Evolutionary conservation across 192 early-diverging fungal genomes (phyloP).

Genomic region (Mortierella hygrophila): DNA sequence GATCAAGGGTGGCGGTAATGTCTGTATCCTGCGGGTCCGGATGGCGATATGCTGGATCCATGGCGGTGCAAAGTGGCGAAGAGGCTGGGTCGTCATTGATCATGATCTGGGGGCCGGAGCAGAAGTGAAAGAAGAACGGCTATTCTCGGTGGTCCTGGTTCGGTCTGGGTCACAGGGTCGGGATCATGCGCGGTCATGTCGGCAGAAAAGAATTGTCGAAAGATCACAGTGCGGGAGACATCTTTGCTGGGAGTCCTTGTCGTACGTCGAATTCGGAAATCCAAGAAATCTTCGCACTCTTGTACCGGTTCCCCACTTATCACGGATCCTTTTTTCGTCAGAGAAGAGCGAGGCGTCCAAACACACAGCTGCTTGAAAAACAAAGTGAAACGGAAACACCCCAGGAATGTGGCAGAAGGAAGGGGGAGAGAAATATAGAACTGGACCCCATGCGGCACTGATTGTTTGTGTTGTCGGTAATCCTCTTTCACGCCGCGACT

Average conservation of each 20-base stretch:
- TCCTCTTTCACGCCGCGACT: constrained; percentile 19
- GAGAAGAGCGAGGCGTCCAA: not conserved
- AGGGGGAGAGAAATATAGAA: not conserved
- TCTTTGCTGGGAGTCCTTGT: not conserved
- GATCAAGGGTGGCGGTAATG: not conserved
- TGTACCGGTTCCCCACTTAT: not conserved
- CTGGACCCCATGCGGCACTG: not conserved
- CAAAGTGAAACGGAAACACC: not conserved
- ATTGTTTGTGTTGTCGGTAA: not conserved
- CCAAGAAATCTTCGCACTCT: not conserved
- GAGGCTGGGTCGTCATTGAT: not conserved
- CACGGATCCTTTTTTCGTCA: not conserved
- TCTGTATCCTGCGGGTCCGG: not conserved
- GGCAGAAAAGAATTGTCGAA: not conserved
- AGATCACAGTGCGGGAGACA: not conserved
- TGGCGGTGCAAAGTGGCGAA: not conserved
- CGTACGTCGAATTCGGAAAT: not conserved
- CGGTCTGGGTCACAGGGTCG: not conserved
- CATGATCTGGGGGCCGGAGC: not conserved
- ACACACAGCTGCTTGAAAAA: not conserved
- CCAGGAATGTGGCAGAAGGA: not conserved
- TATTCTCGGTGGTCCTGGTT: not conserved
- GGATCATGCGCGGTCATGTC: not conserved
- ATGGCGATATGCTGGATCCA: not conserved
- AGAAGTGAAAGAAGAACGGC: not conserved